Conservation (phyloP, 2,329 filamentous ascomycete species). For the Hypoxylon sp. region DNA sequence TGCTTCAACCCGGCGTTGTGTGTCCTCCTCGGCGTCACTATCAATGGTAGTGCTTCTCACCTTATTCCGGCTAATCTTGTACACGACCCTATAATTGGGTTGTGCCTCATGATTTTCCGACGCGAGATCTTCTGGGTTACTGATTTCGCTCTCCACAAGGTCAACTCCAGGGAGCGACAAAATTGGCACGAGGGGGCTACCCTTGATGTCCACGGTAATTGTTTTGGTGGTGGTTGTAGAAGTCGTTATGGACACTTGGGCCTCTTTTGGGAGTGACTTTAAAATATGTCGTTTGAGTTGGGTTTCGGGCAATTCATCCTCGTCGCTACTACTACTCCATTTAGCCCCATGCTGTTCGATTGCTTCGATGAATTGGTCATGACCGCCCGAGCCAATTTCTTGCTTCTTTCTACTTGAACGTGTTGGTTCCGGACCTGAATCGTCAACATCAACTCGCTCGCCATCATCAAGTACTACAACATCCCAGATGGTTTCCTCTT, state of each 20-base stretch:
- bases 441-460: slow-evolving; percentile 67
- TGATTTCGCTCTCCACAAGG: slow-evolving; percentile 63
- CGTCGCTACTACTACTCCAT: slow-evolving; percentile 47
- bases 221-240: slow-evolving; percentile 71
- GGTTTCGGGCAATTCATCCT: slow-evolving; percentile 61
- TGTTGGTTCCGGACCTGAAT: slow-evolving; percentile 54
- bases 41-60: slow-evolving; percentile 58
- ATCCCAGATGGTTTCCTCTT: slow-evolving; percentile 74
- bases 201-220: slow-evolving; percentile 73
- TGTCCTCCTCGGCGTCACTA: slow-evolving; percentile 49
- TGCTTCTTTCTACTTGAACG: slow-evolving; percentile 49
- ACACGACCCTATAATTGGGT: slow-evolving; percentile 68
- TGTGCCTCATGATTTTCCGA: slow-evolving; percentile 44
- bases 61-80: slow-evolving; percentile 68
- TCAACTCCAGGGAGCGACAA: slow-evolving; percentile 70
- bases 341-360: slow-evolving; percentile 54
- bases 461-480: slow-evolving; percentile 73
- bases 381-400: slow-evolving; percentile 40
- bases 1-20: slow-evolving; percentile 45
- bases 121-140: slow-evolving; percentile 39
- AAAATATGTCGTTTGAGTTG: slow-evolving; percentile 67
- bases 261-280: slow-evolving; percentile 66
- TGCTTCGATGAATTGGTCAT: slow-evolving; percentile 53
- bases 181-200: slow-evolving; percentile 64
- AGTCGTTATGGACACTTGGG: slow-evolving; percentile 71